These are phyloP conservation scores for Actinomucor elegans DNA, from an alignment of 371 early-diverging fungal genomes.

Conservation along the genomic window DNA sequence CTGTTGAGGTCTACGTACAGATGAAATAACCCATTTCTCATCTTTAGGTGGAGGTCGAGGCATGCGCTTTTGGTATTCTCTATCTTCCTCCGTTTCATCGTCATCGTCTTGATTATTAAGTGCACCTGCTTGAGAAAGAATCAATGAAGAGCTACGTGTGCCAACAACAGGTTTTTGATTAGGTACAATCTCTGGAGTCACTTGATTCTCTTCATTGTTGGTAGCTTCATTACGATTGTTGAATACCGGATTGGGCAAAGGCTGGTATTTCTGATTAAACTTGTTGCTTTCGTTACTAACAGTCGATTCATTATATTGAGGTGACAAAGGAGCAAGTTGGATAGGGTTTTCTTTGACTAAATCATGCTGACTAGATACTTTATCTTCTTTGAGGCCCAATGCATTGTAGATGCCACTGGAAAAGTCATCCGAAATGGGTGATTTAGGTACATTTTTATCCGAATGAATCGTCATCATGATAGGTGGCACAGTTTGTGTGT, in stretches of 20 bases:
- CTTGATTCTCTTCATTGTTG: background rate
- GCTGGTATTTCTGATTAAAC: conserved; percentile 6
- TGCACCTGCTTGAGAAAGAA: background rate
- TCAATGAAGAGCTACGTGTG: conserved; percentile 3
- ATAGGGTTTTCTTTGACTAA: background rate
- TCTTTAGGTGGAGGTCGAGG: conserved; percentile 38
- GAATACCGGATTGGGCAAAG: conserved; percentile 18
- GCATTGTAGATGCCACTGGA: conserved; percentile 6
- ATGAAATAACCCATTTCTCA: conserved; percentile 54
- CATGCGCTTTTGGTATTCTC: conserved; percentile 9
- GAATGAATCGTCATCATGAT: background rate
- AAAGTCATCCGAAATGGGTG: conserved; percentile 5
- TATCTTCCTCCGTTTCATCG: conserved; percentile 19
- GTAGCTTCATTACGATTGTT: background rate
- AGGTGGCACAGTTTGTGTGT: conserved; percentile 3
- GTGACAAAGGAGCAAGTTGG: conserved; percentile 7
- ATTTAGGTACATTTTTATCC: background rate
- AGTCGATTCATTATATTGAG: background rate
- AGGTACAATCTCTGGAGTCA: background rate
- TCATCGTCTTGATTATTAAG: background rate
- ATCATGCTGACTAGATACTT: conserved; percentile 2
- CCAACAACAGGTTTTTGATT: background rate
- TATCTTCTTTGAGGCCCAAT: background rate
- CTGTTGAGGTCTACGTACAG: conserved; percentile 47
- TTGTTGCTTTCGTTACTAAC: background rate